Conservation (phyloP, 495 filamentous ascomycete species). For the Xylaria intraflava region DNA sequence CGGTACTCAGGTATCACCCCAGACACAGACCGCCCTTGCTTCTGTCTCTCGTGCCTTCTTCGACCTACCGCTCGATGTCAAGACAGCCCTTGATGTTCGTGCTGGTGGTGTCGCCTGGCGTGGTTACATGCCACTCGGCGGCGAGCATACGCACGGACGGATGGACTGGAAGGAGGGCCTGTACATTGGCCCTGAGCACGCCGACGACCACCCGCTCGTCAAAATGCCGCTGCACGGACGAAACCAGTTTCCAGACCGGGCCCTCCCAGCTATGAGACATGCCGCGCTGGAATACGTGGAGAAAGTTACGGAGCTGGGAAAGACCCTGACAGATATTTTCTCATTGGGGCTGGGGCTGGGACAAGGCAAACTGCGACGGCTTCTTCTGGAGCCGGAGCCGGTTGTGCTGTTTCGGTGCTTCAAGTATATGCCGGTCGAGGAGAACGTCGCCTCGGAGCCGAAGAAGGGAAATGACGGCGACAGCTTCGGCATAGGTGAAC, state of each 20-base stretch:
- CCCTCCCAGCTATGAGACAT: background rate
- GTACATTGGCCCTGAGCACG: background rate
- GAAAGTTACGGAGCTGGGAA: background rate
- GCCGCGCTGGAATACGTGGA: background rate
- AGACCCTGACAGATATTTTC: background rate
- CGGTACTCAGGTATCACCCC: too few species aligned
- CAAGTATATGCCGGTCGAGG: background rate
- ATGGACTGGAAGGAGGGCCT: background rate
- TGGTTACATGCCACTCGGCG: background rate
- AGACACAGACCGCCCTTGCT: too few species aligned
- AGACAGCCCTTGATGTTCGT: too few species aligned
- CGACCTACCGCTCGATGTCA: too few species aligned
- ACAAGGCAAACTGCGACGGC: background rate
- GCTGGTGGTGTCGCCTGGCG: too few species aligned
- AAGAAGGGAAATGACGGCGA: background rate
- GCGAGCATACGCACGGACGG: background rate
- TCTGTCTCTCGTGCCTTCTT: too few species aligned
- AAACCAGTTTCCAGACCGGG: background rate
- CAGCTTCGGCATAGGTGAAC: too few species aligned
- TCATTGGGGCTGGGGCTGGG: background rate
- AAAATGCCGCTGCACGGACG: background rate
- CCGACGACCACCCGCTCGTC: background rate
- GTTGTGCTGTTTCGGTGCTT: background rate
- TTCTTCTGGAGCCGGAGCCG: background rate
- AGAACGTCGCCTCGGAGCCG: too few species aligned